Evolutionary conservation across 2,329 filamentous ascomycete genomes (phyloP).

Genomic region (Elsinoe fawcettii): DNA sequence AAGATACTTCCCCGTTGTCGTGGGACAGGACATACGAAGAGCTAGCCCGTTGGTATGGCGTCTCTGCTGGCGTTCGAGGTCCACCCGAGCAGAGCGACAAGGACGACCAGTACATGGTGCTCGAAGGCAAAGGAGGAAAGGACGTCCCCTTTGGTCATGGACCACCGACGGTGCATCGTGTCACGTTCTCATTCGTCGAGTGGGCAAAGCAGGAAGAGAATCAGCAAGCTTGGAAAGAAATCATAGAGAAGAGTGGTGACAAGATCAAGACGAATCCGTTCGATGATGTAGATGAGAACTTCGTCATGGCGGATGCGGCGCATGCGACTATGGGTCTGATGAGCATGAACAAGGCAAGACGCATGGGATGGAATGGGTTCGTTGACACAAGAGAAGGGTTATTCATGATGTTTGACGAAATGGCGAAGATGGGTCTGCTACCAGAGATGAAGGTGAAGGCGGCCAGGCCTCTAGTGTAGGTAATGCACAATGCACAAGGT

Average conservation of each 20-base stretch:
- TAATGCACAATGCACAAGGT: too few species aligned
- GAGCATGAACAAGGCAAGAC: constrained; percentile 40
- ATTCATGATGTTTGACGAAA: constrained; percentile 35
- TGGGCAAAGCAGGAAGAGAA: constrained; percentile 43
- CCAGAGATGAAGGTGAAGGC: constrained; percentile 28
- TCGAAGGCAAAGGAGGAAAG: constrained; percentile 12
- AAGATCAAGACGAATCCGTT: constrained; percentile 34
- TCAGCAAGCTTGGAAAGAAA: constrained; percentile 38
- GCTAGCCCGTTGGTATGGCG: constrained; percentile 39
- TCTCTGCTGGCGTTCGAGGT: constrained; percentile 23
- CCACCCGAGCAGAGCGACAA: constrained; percentile 8
- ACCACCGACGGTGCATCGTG: constrained; percentile 33
- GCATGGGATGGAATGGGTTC: constrained; percentile 41
- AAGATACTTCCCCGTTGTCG: constrained; percentile 39
- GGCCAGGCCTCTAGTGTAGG: not conserved
- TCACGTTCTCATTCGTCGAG: constrained; percentile 36
- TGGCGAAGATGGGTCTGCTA: constrained; percentile 38
- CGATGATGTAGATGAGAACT: constrained; percentile 39
- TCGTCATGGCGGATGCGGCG: constrained; percentile 39
- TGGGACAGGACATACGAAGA: constrained; percentile 44
- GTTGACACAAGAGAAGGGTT: constrained; percentile 41
- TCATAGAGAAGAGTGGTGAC: constrained; percentile 27
- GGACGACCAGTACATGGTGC: constrained; percentile 10
- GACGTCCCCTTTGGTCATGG: constrained; percentile 34
- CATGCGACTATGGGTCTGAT: constrained; percentile 28